A percentile compares a stretch with the other conserved stretches of the same genome.
phyloP scores from a whole-genome alignment of 176 grass and related monocot species.

The Melocanna baccifera region DNA sequence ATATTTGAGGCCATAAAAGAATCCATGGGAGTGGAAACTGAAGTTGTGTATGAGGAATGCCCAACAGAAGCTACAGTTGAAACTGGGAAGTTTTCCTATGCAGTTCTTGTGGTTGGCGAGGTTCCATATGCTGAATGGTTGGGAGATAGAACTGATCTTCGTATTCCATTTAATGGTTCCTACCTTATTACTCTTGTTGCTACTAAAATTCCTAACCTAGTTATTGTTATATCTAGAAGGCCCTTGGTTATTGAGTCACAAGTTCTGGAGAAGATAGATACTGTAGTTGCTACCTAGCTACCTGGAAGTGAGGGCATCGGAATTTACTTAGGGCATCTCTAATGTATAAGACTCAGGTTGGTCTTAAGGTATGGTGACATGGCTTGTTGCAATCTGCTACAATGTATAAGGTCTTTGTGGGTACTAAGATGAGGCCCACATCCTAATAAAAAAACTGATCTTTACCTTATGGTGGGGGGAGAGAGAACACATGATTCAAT shows the following conservation, averaged over 20 bases:
- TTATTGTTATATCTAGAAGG: constrained; percentile 72
- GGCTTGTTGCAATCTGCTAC: too few species aligned
- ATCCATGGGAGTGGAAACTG: constrained; percentile 51
- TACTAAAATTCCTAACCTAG: constrained; percentile 52
- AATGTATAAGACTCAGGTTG: too few species aligned
- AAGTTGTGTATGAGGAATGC: constrained; percentile 61
- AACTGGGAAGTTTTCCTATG: constrained; percentile 53
- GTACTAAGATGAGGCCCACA: too few species aligned
- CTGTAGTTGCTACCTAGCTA: constrained; percentile 76
- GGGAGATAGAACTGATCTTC: constrained; percentile 69
- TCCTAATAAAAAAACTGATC: too few species aligned
- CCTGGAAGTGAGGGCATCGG: constrained; percentile 74
- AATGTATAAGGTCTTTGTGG: too few species aligned
- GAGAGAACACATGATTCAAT: too few species aligned
- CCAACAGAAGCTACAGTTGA: constrained; percentile 55
- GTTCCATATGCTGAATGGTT: constrained; percentile 62
- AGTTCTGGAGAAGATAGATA: constrained; percentile 58
- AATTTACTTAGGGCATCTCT: too few species aligned
- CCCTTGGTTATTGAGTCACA: constrained; percentile 65
- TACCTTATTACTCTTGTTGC: constrained; percentile 46
- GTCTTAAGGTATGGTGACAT: too few species aligned
- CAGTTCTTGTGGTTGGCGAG: constrained; percentile 78
- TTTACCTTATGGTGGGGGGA: too few species aligned
- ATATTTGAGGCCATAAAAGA: constrained; percentile 73
- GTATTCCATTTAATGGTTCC: constrained; percentile 61